Base-by-base conservation (phyloP, 2,329 filamentous ascomycete genomes). In the Phyllosticta capitalensis region DNA sequence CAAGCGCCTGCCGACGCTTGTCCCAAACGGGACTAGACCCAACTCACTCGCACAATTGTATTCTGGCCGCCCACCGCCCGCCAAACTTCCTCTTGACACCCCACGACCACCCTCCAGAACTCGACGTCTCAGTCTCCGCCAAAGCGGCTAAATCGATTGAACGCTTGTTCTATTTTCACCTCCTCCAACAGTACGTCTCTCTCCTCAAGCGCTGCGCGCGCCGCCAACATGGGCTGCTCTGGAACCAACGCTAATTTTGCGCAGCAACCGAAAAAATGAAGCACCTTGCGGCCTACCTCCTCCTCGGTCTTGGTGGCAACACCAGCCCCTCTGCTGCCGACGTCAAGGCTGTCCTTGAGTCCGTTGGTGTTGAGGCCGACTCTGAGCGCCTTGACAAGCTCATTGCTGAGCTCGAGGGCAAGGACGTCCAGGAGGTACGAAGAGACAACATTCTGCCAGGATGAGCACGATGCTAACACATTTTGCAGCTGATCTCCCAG, bases 81-180 rank as follows among this genome's bases (percentile, higher is more conserved):
- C 52, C 38, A 20, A 24, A 21, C 53, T 52, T 52, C 28, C 49
- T 59, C 48, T 55, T 52, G 3, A 55, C 58, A 55, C 58, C 56
- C 38, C 38, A 59, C 58, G 53, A 60, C 54, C 52, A 48, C 54
- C 69, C 71, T 54, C 65, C 72, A 83, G 89, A 87, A 95, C 90
- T 90, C 83, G 90, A 94, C 90, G 91, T 87, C 84, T 95, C 92
- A 96, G 92, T 97, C 92, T 96, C 92, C 92, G 92, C 88, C 83
- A 86, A 89, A 77, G 89, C 91, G 92, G 92, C 96, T 96, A 95
- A 97, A 95, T 88, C 86, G 92, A 97, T 97, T 97, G 92, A 91
- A 82, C 88, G 92, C 89, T 82, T 87, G 88, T 92, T 91, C 85
- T 69, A 66, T 51, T 26, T 7, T 21, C 30, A 55, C 52, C 51